phyloP scores from a whole-genome alignment of 768 basidiomycete genomes.

The Mycena rosella region DNA sequence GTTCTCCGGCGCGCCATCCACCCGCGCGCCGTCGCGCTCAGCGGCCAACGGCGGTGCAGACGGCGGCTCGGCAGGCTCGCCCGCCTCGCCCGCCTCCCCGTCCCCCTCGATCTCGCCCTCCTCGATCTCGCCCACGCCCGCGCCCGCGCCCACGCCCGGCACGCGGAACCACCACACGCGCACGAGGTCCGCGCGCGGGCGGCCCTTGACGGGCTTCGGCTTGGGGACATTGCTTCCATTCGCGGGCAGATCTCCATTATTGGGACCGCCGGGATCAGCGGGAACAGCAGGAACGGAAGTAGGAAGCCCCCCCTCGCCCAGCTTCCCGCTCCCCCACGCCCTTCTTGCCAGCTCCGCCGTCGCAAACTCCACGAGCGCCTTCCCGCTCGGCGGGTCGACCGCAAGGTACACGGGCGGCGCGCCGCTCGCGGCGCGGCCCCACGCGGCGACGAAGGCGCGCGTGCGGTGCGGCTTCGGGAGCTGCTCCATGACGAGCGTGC shows the following conservation, averaged over 20 bases:
- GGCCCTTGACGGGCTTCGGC: too few relatives aligned
- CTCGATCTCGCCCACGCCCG: constrained; percentile 60
- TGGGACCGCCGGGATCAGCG: too few relatives aligned
- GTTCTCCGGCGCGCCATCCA: too few relatives aligned
- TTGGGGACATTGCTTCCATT: too few relatives aligned
- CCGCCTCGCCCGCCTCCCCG: constrained; percentile 41
- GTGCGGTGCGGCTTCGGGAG: constrained; percentile 64
- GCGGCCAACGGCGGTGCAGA: too few relatives aligned
- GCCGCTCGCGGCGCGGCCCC: constrained; percentile 56
- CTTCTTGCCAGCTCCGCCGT: constrained; percentile 57
- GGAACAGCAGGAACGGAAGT: too few relatives aligned
- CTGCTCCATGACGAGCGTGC: constrained; percentile 69
- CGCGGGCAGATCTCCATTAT: too few relatives aligned
- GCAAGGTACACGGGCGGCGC: constrained; percentile 55
- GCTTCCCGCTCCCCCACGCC: constrained; percentile 64
- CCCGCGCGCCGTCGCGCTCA: too few relatives aligned
- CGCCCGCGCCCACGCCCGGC: constrained; percentile 54
- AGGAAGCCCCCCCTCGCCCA: constrained; percentile 51
- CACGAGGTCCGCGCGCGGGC: constrained; percentile 58
- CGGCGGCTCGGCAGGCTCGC: constrained; percentile 27
- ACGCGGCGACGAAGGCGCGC: constrained; percentile 55
- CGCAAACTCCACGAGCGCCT: constrained; percentile 66
- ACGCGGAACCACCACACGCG: constrained; percentile 65
- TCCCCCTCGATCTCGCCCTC: constrained; percentile 65
- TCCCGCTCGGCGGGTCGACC: constrained; percentile 56